A percentile compares a stretch with the other conserved stretches of the same genome.
phyloP scores from a whole-genome alignment of 2,329 filamentous ascomycete species.

The Fusarium keratoplasticum region DNA sequence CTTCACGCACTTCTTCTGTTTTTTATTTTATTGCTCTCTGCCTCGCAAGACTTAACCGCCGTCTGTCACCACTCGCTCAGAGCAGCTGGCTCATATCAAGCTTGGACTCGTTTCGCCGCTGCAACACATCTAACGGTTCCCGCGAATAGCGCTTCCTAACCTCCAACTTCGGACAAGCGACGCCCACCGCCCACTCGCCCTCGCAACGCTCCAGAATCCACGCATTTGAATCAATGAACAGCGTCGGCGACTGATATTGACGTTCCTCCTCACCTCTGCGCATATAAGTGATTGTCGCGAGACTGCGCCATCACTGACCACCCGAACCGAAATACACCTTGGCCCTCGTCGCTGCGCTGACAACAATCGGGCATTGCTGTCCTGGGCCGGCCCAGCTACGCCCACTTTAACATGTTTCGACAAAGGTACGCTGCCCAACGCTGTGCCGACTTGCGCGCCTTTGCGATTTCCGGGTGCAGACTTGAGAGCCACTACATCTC shows the following conservation, averaged over 20 bases:
- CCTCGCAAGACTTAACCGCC: constrained; percentile 25
- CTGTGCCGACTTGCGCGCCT: not conserved
- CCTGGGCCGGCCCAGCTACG: constrained; percentile 31
- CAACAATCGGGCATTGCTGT: constrained; percentile 24
- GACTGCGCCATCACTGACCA: constrained; percentile 7
- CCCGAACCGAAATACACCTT: constrained; percentile 10
- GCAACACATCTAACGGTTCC: constrained; percentile 25
- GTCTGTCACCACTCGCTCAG: constrained; percentile 37
- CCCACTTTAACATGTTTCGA: constrained; percentile 45
- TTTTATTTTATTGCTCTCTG: constrained; percentile 25
- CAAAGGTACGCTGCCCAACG: constrained; percentile 40
- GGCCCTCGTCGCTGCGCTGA: constrained; percentile 16
- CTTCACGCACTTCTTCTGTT: constrained; percentile 36
- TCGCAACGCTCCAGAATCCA: constrained; percentile 22
- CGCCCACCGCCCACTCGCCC: constrained; percentile 22
- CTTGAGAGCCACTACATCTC: not conserved
- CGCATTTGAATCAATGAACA: constrained; percentile 32
- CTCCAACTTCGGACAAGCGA: constrained; percentile 17
- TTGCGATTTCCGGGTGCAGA: not conserved
- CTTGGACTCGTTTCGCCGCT: constrained; percentile 11
- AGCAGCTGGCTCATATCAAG: constrained; percentile 25
- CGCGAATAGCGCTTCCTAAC: constrained; percentile 35
- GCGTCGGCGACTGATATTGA: constrained; percentile 9
- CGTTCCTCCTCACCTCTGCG: constrained; percentile 13
- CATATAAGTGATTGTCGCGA: constrained; percentile 16